These are phyloP conservation scores for Calycina herbarum DNA, from an alignment of 2,329 filamentous ascomycete genomes.

Conservation along the genomic window DNA sequence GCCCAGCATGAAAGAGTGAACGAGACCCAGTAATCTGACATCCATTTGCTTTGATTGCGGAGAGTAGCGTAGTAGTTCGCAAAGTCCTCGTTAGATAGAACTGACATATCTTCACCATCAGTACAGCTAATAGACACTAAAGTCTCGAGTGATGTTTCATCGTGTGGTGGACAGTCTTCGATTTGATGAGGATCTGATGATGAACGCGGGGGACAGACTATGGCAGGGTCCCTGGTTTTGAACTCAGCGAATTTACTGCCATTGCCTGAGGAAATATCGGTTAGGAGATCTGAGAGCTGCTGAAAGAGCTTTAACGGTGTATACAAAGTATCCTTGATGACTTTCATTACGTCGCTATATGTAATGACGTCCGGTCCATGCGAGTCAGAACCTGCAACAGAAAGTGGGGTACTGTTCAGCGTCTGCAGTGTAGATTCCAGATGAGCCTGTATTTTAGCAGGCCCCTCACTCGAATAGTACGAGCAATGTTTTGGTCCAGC, in stretches of 20 bases:
- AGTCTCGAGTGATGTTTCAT: neutral
- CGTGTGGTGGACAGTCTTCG: neutral
- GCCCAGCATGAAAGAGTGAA: neutral
- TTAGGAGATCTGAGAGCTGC: neutral
- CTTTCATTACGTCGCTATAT: neutral
- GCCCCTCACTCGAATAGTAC: neutral
- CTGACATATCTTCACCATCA: neutral
- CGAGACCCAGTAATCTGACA: neutral
- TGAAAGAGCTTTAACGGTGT: neutral
- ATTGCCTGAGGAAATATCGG: neutral
- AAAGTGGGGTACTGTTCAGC: neutral
- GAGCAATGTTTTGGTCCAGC: neutral
- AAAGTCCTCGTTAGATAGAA: neutral
- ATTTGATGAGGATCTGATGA: neutral
- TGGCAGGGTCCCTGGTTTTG: neutral
- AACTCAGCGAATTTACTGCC: neutral
- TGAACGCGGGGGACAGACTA: neutral
- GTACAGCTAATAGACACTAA: neutral
- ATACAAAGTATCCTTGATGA: neutral
- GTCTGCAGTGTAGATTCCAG: neutral
- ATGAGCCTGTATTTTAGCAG: neutral
- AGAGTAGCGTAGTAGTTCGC: neutral
- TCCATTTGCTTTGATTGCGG: neutral
- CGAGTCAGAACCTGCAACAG: neutral
- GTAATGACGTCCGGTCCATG: neutral